Evolutionary conservation across 768 basidiomycete genomes (phyloP).

Genomic region (Sporobolomyces phaffii): DNA sequence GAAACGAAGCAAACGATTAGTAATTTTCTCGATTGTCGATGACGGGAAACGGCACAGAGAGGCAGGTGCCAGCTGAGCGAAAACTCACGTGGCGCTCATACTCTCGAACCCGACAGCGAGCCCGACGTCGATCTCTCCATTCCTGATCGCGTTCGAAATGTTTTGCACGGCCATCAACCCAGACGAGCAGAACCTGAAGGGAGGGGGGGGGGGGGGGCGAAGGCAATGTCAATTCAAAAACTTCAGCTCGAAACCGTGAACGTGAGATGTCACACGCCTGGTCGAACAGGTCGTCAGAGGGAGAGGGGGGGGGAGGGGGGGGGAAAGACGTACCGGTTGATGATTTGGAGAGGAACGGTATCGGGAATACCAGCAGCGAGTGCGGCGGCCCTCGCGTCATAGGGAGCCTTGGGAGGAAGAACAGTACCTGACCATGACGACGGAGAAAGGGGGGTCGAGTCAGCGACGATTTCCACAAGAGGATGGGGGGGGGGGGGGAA

Average conservation of each 20-base stretch:
- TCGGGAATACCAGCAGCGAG: constrained; percentile 74
- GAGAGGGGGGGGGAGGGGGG: background rate
- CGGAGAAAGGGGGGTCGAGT: too few relatives aligned
- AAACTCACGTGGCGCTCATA: constrained; percentile 58
- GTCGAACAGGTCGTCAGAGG: too few relatives aligned
- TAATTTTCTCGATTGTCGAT: too few relatives aligned
- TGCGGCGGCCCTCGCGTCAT: constrained; percentile 80
- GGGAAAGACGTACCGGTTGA: constrained; percentile 56
- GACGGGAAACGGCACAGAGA: too few relatives aligned
- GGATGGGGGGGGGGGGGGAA: too few relatives aligned
- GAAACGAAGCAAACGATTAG: too few relatives aligned
- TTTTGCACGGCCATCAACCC: constrained; percentile 75
- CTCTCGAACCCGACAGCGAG: constrained; percentile 82
- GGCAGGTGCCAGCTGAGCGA: too few relatives aligned
- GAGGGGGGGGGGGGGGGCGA: background rate
- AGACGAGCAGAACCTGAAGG: constrained; percentile 65
- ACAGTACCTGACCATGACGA: constrained; percentile 69
- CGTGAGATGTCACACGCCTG: too few relatives aligned
- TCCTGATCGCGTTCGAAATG: constrained; percentile 70
- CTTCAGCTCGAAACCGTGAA: too few relatives aligned
- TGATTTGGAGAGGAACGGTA: constrained; percentile 66
- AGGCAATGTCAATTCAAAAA: background rate
- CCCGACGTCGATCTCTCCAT: constrained; percentile 80
- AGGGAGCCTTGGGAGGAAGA: constrained; percentile 71
- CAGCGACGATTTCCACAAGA: too few relatives aligned